Evolutionary conservation across 2,329 filamentous ascomycete species (phyloP).

Genomic region (Trichophyton verrucosum): DNA sequence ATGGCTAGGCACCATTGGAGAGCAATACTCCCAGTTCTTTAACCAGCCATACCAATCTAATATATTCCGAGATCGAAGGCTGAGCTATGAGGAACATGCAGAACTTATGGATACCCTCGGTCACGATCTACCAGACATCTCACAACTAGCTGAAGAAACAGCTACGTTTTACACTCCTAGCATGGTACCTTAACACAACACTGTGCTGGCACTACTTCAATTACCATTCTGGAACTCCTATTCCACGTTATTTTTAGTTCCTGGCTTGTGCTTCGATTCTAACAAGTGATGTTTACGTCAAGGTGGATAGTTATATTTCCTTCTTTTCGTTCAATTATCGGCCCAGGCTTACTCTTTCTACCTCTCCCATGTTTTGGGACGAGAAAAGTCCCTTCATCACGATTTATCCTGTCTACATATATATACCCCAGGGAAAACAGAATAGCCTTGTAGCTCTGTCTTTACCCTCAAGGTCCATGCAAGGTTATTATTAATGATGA

Average conservation of each 20-base stretch:
- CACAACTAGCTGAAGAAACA: conserved; percentile 27
- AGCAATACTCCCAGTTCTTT: conserved; percentile 38
- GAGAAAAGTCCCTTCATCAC: neutral
- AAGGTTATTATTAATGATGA: neutral
- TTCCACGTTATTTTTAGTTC: neutral
- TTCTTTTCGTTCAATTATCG: neutral
- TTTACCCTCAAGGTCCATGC: neutral
- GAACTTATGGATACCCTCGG: conserved; percentile 74
- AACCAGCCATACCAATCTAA: conserved; percentile 35
- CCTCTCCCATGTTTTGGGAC: neutral
- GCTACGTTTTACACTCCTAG: conserved; percentile 29
- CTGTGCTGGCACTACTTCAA: neutral
- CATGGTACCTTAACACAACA: neutral
- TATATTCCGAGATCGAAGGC: conserved; percentile 47
- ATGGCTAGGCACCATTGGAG: conserved; percentile 30
- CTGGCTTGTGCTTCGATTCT: neutral
- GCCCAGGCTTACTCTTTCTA: neutral
- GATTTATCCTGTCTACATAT: neutral
- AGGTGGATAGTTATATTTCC: neutral
- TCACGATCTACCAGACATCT: conserved; percentile 39
- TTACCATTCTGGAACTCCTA: neutral
- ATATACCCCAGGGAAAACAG: neutral
- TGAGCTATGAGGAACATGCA: conserved; percentile 69
- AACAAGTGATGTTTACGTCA: neutral
- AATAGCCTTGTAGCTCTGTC: neutral